Evolutionary conservation across 352 stramenopile genomes (phyloP).

Genomic region (Phytophthora europaea): DNA sequence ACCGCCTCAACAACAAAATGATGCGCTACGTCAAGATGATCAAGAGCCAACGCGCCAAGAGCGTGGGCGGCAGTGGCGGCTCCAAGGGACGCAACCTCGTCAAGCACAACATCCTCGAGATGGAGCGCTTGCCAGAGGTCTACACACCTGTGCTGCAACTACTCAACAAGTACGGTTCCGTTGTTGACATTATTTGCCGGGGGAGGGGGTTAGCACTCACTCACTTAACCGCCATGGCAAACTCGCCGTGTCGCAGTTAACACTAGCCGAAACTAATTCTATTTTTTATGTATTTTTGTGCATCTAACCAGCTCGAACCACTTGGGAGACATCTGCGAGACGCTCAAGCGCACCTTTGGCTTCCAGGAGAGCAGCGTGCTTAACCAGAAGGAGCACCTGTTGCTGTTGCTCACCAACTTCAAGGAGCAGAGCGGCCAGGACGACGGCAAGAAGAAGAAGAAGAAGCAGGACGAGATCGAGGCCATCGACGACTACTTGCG

Average conservation of each 20-base stretch:
- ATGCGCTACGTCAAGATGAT: conserved; percentile 90
- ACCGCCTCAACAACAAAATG: conserved; percentile 85
- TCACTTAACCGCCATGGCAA: background rate
- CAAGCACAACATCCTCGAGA: conserved; percentile 82
- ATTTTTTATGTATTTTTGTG: background rate
- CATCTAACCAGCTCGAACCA: conserved; percentile 29
- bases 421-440: conserved; percentile 77
- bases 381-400: conserved; percentile 82
- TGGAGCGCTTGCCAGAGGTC: conserved; percentile 64
- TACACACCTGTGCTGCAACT: conserved; percentile 76
- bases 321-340: conserved; percentile 87
- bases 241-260: background rate
- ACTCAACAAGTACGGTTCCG: conserved; percentile 46
- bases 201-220: no score
- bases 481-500: conserved; percentile 49
- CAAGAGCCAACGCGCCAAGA: conserved; percentile 75
- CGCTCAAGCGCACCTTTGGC: conserved; percentile 95
- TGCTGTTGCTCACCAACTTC: conserved; percentile 82
- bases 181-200: no score
- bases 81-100: conserved; percentile 39
- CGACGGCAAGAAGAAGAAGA: conserved; percentile 48
- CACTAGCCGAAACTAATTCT: background rate
- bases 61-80: conserved; percentile 27
- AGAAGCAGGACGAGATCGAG: conserved; percentile 49
- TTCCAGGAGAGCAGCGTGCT: conserved; percentile 93